Conservation (phyloP, 441 rosid genomes). For the Pelargonium citronellum region DNA sequence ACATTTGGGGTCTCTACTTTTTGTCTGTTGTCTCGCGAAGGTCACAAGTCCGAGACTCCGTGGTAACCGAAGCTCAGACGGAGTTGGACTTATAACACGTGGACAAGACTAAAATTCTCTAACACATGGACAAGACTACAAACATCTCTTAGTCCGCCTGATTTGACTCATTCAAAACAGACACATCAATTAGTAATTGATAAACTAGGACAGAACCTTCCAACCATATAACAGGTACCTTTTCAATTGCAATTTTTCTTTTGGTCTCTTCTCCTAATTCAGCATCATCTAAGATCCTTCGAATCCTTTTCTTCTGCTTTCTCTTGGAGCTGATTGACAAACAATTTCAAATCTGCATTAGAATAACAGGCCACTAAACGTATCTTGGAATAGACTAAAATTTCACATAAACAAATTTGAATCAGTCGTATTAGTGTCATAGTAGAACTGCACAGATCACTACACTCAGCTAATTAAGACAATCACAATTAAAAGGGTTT, state of each 20-base stretch:
- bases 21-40: no score
- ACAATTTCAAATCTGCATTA: constrained; percentile 24
- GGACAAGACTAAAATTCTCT: background rate
- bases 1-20: no score
- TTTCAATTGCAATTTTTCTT: constrained; percentile 96
- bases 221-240: constrained; percentile 41
- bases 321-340: constrained; percentile 49
- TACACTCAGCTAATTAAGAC: background rate
- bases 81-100: no score
- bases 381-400: constrained; percentile 2
- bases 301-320: constrained; percentile 74
- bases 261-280: constrained; percentile 98
- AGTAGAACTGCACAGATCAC: background rate
- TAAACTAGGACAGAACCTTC: constrained; percentile 2
- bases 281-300: constrained; percentile 95
- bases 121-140: background rate
- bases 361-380: constrained; percentile 17
- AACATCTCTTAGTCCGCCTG: background rate
- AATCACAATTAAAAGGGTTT: background rate
- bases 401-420: background rate
- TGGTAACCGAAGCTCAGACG: no score
- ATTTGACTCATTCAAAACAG: no score
- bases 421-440: background rate
- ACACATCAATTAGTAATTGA: constrained; percentile 12
- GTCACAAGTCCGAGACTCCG: no score